Conservation (phyloP, 257 asterid species). For the Paraleonurus japonicus region DNA sequence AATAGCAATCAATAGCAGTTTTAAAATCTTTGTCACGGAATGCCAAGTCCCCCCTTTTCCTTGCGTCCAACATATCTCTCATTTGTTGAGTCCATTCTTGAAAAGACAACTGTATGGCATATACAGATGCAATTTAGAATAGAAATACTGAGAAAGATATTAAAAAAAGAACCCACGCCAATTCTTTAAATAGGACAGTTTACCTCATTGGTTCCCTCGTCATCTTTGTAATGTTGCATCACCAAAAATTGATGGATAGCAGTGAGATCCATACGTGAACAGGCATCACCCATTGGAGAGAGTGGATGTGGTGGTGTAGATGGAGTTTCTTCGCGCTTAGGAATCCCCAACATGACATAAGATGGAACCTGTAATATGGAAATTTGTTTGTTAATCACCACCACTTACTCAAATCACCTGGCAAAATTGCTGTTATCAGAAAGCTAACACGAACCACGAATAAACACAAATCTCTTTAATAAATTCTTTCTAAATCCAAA, state of each 20-base stretch:
- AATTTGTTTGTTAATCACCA: conserved; percentile 14
- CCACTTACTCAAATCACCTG: background rate
- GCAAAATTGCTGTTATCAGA: conserved; percentile 8
- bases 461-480: background rate
- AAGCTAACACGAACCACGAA: background rate
- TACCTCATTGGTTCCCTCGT: conserved; percentile 94
- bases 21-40: conserved; percentile 95
- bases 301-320: conserved; percentile 90
- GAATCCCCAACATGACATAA: conserved; percentile 87
- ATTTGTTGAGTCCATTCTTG: conserved; percentile 99
- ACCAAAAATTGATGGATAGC: conserved; percentile 97
- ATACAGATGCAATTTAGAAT: conserved; percentile 20
- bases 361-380: conserved; percentile 67
- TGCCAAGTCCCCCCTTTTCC: conserved; percentile 94
- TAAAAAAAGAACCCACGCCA: conserved; percentile 12
- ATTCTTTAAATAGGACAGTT: conserved; percentile 20
- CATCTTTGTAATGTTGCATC: conserved; percentile 88
- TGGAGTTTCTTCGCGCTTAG: conserved; percentile 81
- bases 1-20: conserved; percentile 82
- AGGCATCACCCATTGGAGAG: conserved; percentile 95
- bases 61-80: conserved; percentile 93
- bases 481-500: background rate
- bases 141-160: conserved; percentile 7
- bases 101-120: conserved; percentile 67
- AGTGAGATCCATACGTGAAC: conserved; percentile 93